A percentile compares a stretch with the other conserved stretches of the same genome.
Evolutionary conservation across 805 yeast species (phyloP).

Genomic region (Pachysolen tannophilus): DNA sequence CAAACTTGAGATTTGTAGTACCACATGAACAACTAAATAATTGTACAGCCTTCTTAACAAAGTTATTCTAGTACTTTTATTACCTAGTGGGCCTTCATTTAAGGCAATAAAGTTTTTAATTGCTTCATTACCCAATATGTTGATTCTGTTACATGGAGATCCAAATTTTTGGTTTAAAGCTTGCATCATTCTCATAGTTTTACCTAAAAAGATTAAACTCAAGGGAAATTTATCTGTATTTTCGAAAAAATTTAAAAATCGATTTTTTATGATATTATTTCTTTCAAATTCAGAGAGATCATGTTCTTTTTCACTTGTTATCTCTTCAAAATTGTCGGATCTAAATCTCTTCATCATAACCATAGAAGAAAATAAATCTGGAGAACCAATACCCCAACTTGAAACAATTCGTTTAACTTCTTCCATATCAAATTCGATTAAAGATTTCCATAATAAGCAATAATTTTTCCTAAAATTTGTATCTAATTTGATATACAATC

Average conservation of each 20-base stretch:
- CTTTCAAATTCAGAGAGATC: conserved; percentile 29
- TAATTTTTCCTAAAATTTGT: conserved; percentile 48
- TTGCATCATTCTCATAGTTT: conserved; percentile 72
- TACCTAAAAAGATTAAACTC: conserved; percentile 53
- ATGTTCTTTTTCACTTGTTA: conserved; percentile 16
- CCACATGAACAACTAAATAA: too few relatives aligned
- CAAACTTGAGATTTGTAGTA: too few relatives aligned
- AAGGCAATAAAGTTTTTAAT: conserved; percentile 14
- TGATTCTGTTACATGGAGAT: conserved; percentile 69
- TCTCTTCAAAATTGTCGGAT: conserved; percentile 27
- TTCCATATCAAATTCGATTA: conserved; percentile 43
- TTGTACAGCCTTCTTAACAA: too few relatives aligned
- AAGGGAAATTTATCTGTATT: conserved; percentile 63
- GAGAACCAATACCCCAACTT: conserved; percentile 64
- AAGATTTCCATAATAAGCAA: conserved; percentile 52
- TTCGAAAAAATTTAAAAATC: conserved; percentile 46
- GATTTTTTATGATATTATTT: conserved; percentile 33
- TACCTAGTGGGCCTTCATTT: conserved; percentile 10
- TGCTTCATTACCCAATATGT: conserved; percentile 54
- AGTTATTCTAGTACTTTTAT: too few relatives aligned
- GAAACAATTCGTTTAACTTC: conserved; percentile 40
- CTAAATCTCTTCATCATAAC: conserved; percentile 43
- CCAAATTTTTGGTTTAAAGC: conserved; percentile 57
- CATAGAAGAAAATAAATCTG: conserved; percentile 53
- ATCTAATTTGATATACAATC: conserved; percentile 51